Conservation (phyloP, 2,329 filamentous ascomycete species). For the Aspergillus pseudonomiae region DNA sequence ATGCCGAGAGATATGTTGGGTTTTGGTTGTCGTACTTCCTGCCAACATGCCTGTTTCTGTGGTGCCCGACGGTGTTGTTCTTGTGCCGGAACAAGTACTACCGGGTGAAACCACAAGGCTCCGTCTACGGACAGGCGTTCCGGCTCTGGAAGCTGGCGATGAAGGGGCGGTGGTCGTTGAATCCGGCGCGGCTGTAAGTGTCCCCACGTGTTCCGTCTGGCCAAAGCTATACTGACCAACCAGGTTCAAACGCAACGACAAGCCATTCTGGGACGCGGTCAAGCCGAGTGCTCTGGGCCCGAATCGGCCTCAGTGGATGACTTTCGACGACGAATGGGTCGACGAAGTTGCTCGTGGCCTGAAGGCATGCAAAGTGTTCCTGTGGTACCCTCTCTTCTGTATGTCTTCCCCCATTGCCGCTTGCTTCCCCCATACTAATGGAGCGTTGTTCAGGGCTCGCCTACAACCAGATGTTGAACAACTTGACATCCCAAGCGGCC, state of each 20-base stretch:
- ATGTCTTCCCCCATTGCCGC: constrained; percentile 11
- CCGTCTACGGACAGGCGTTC: constrained; percentile 69
- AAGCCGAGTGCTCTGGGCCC: constrained; percentile 36
- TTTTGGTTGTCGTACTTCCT: constrained; percentile 74
- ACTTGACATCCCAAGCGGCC: constrained; percentile 58
- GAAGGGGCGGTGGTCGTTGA: constrained; percentile 66
- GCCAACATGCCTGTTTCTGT: constrained; percentile 66
- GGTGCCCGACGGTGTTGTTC: constrained; percentile 64
- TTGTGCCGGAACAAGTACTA: constrained; percentile 65
- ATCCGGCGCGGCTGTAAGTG: constrained; percentile 60
- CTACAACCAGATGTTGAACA: constrained; percentile 60
- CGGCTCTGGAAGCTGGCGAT: constrained; percentile 62
- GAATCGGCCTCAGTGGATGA: constrained; percentile 58
- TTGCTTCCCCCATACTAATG: not conserved
- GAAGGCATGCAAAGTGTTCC: constrained; percentile 70
- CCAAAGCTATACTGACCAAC: not conserved
- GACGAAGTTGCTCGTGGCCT: constrained; percentile 74
- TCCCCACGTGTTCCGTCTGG: not conserved
- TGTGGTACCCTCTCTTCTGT: constrained; percentile 58
- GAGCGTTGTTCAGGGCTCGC: constrained; percentile 38
- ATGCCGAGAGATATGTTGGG: constrained; percentile 74
- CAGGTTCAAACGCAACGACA: constrained; percentile 21
- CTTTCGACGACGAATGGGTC: constrained; percentile 81
- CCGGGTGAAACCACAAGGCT: constrained; percentile 69
- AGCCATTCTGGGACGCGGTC: constrained; percentile 31